Base-by-base conservation (phyloP, 2,329 filamentous ascomycete species). In the Penicillium sp. region DNA sequence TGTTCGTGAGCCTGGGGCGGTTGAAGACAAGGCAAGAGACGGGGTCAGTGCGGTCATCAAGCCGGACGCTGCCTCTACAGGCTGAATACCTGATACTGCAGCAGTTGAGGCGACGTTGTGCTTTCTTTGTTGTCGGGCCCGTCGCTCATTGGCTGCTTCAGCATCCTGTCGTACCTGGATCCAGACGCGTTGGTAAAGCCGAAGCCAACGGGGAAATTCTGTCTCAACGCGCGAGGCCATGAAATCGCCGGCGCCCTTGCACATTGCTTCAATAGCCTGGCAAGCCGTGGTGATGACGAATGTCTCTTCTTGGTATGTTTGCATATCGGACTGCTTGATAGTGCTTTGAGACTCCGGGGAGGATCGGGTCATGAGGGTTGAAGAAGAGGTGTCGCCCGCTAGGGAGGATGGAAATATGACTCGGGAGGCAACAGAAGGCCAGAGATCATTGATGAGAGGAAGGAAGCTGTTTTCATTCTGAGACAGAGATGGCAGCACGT, bases 371-470 rank as follows among this genome's bases (percentile, higher is more conserved):
- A 65, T 67, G 12, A 74, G 63, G 15, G 68, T 57, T 20, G 64
- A 67, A n/a, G 66, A 58, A 17, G 68, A 63, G 87, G 84, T 53
- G 14, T 61, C 5, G 92, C 79, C 25, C 88, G 83, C n/a, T 83
- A 81, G 1, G 89, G 79, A 70, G 3, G 72, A 66, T n/a, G 76
- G 73, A 37, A 75, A 70, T 17, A 69, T 70, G 51, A 78, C 71
- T 48, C 75, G 68, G 2, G 72, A 66, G 12, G 73, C 73, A 5
- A 96, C 79, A 6, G 96, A 89, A 0, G 93, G 92, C 94, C 94
- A 99, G 7, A 98, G 81, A 3, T 90, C 88, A 75, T 98, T 95
- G 67, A 98, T 87, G 0, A 98, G 83, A 0, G 95, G 95, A 1
- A 99, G 78, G 72, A 96, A 97, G 0, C 87, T 86, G 62, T 93